Base-by-base conservation (phyloP, 225 moss, liverwort and hornwort species). In the Straminergon stramineum region DNA sequence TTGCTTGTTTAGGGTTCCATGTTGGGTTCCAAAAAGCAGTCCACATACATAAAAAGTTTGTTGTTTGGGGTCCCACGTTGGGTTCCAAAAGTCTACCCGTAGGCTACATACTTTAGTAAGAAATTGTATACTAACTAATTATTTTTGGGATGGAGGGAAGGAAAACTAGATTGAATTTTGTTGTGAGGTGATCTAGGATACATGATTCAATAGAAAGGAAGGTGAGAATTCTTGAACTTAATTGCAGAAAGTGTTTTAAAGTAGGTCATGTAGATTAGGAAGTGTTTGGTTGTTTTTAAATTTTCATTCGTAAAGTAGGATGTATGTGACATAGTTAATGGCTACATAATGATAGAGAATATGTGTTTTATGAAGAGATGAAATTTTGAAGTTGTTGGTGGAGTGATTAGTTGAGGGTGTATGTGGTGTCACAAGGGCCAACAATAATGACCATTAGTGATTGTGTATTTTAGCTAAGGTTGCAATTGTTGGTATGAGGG, bases 391-490 rank as follows among this genome's bases (percentile, higher is more conserved):
- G 20, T 34, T 52, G 5, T 76, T 34, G 6, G 14, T 77, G 5
- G 14, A 35, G 35, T 23, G 9, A 55, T 35, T 51, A 31, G 31
- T 75, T 75, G 31, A 51, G 2, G 32, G 5, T 51, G 75, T 32
- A 51, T 75, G 0, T 51, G 7, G 31, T 75, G 28, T 43, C 1
- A 48, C 7, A 11, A 18, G 11, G 18, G 4, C 0, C 0, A 0
- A 55, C 1, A 35, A 0, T 22, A 34, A 34, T 76, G 53, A 31
- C 21, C 23, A 37, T 15, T 22, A 35, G 5, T 34, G 5, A 2
- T 77, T 76, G 34, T 53, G 15, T 35, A 53, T 55, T 35, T 5
- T 15, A 21, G 5, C 8, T 2, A 13, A 52, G 5, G 34, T 52
- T 53, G 34, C 3, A 21, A 21, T 13, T 76, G 21, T 52, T 52